Base-by-base conservation (phyloP, 139 green algal genomes). In the Zygnema cylindricum region DNA sequence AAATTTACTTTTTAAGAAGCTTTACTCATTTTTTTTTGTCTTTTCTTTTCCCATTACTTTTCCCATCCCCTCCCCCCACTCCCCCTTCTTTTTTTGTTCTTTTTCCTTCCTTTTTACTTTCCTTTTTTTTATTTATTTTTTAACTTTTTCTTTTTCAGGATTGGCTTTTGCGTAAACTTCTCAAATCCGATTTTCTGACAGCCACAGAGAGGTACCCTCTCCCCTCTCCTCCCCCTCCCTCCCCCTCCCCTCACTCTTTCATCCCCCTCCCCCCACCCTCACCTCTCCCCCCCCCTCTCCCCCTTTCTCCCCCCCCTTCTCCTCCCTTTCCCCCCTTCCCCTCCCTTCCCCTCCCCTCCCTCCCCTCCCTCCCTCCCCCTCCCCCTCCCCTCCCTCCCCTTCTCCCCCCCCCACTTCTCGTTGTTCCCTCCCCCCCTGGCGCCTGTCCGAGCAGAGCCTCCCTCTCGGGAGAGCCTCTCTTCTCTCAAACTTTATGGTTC, bases 161-260 rank as follows among this genome's bases (percentile, higher is more conserved):
- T 36, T 32, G 25, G 35, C 87, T 92, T 32, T 86, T 86, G 32
- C 71, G 91, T 1, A 42, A 55, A 55, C 86, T 95, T 35, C 35
- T 87, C n/a, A 49, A 54, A 39, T 85, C 85, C 42, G 73, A 78
- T 0, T 92, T 94, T 40, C 84, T 94, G 1, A 93, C 85, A 0
- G 78, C 82, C 2, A 76, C 86, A 2, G 93, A 95, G 76, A 73
- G 69, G 77, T 84, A 84, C 77, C 22, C 57, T 35, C 57, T 25
- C 57, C 30, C 57, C n/a, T n/a, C n/a, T n/a, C n/a, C n/a, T n/a
- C n/a, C n/a, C n/a, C n/a, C n/a, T 63, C 49, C 16, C 49, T 16
- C 49, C 49, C 7, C 16, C 49, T 25, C 7, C 49, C 49, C 49
- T 16, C 49, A 16, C 7, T 63, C 49, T 25, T 25, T 16, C 49